phyloP scores from a whole-genome alignment of 2,329 filamentous ascomycete genomes.

The Fusarium vanettenii region DNA sequence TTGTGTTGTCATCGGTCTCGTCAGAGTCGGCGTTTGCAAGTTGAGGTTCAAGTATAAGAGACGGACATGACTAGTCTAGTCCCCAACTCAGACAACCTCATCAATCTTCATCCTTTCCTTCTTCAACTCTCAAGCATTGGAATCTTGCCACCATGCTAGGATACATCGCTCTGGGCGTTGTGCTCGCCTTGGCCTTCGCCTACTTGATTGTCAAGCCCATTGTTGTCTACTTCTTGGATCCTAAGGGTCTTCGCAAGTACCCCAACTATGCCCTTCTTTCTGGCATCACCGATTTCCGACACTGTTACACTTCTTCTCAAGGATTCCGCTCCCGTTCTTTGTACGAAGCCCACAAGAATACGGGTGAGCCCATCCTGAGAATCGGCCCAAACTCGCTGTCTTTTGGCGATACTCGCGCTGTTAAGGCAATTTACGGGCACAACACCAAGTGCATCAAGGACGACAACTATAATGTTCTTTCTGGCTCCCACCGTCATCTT shows the following conservation, averaged over 20 bases:
- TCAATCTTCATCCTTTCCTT: background rate
- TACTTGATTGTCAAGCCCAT: background rate
- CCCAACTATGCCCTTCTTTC: background rate
- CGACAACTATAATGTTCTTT: background rate
- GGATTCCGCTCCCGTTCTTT: background rate
- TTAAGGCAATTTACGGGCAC: background rate
- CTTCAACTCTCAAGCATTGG: background rate
- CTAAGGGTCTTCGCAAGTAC: background rate
- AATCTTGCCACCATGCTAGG: background rate
- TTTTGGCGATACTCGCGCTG: background rate
- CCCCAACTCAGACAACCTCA: background rate
- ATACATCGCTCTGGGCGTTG: background rate
- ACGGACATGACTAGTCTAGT: background rate
- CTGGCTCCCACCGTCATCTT: background rate
- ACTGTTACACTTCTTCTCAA: background rate
- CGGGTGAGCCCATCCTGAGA: background rate
- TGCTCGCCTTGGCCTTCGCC: background rate
- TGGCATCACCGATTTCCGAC: background rate
- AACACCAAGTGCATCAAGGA: background rate
- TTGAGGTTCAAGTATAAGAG: background rate
- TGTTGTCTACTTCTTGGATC: background rate
- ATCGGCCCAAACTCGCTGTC: background rate
- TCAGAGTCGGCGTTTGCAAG: background rate
- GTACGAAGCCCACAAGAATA: background rate
- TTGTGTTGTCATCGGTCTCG: background rate